Evolutionary conservation across 176 grass and related monocot species (phyloP).

Genomic region (Oryza meyeriana): DNA sequence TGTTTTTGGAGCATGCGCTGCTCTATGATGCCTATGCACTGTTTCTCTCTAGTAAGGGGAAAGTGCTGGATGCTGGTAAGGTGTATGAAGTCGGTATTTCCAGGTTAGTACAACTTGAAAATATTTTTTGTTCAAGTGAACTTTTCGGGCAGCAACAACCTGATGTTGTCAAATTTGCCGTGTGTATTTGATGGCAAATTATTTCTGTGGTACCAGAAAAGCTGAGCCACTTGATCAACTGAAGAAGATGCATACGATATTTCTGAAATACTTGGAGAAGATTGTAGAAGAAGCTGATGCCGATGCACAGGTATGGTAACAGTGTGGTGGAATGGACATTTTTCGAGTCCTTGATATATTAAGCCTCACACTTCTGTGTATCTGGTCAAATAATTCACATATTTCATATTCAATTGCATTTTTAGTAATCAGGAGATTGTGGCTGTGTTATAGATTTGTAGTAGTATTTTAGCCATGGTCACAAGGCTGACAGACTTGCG

Average conservation of each 20-base stretch:
- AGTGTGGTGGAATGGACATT: neutral
- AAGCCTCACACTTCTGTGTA: neutral
- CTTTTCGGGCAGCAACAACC: slow-evolving; percentile 3
- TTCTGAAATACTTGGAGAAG: slow-evolving; percentile 44
- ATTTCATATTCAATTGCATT: slow-evolving; percentile 5
- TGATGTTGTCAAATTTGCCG: neutral
- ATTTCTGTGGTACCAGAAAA: slow-evolving; percentile 44
- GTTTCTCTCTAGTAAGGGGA: slow-evolving; percentile 49
- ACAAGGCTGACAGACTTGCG: neutral
- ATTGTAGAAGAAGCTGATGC: slow-evolving; percentile 40
- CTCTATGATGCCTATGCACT: slow-evolving; percentile 80
- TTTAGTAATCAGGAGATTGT: slow-evolving; percentile 16
- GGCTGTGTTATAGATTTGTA: neutral
- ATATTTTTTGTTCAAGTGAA: neutral
- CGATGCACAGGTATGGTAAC: slow-evolving; percentile 53
- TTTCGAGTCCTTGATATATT: neutral
- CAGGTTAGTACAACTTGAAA: slow-evolving; percentile 48
- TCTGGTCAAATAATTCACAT: slow-evolving; percentile 3
- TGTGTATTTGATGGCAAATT: slow-evolving; percentile 21
- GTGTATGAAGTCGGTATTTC: slow-evolving; percentile 58
- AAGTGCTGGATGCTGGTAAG: slow-evolving; percentile 59
- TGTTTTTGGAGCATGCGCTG: slow-evolving; percentile 70
- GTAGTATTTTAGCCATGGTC: neutral
- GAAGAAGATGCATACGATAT: slow-evolving; percentile 55
- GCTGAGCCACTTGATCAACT: slow-evolving; percentile 72